A percentile compares a stretch with the other conserved stretches of the same genome.
These are phyloP conservation scores for Skeletonema menzelii DNA, from an alignment of 108 stramenopile species.

Conservation along the genomic window DNA sequence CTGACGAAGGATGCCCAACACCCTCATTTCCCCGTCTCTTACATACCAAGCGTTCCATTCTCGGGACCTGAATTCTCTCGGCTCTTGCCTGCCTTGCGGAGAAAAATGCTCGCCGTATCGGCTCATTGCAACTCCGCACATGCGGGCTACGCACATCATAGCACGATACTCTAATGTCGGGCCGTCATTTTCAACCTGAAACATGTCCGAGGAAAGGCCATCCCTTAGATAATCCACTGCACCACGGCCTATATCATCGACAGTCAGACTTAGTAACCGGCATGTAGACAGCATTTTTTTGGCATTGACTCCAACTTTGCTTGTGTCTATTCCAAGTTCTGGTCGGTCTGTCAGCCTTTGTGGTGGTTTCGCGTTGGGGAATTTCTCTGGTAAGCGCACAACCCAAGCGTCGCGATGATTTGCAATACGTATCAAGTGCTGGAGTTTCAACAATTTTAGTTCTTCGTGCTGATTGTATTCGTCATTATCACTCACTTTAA, in stretches of 20 bases:
- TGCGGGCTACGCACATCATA: slow-evolving; percentile 59
- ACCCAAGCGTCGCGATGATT: slow-evolving; percentile 61
- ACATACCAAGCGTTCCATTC: slow-evolving; percentile 54
- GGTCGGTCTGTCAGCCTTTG: slow-evolving; percentile 6
- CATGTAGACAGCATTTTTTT: slow-evolving; percentile 63
- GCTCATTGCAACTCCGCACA: slow-evolving; percentile 47
- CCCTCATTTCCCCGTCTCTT: slow-evolving; percentile 39
- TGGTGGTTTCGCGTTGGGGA: slow-evolving; percentile 39
- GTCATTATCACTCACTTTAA: slow-evolving; percentile 6
- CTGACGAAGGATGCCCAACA: slow-evolving; percentile 19
- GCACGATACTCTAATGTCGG: slow-evolving; percentile 67
- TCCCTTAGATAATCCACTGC: slow-evolving; percentile 55
- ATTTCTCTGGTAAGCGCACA: slow-evolving; percentile 47
- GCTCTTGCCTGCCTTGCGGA: slow-evolving; percentile 19
- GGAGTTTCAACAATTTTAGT: slow-evolving; percentile 73
- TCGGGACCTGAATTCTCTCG: slow-evolving; percentile 14
- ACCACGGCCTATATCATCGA: slow-evolving; percentile 58
- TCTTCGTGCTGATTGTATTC: slow-evolving; percentile 16
- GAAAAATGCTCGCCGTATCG: slow-evolving; percentile 31
- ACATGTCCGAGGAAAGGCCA: slow-evolving; percentile 34
- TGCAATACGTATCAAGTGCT: slow-evolving; percentile 62
- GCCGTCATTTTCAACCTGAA: slow-evolving; percentile 44
- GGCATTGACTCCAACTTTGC: slow-evolving; percentile 50
- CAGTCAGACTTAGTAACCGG: slow-evolving; percentile 66
- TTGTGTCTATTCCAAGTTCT: slow-evolving; percentile 23